Percentiles rank a stretch among this genome's conserved stretches.
Conservation (phyloP, 1,139 yeast species). For the Protomyces lactucae-debilis region DNA sequence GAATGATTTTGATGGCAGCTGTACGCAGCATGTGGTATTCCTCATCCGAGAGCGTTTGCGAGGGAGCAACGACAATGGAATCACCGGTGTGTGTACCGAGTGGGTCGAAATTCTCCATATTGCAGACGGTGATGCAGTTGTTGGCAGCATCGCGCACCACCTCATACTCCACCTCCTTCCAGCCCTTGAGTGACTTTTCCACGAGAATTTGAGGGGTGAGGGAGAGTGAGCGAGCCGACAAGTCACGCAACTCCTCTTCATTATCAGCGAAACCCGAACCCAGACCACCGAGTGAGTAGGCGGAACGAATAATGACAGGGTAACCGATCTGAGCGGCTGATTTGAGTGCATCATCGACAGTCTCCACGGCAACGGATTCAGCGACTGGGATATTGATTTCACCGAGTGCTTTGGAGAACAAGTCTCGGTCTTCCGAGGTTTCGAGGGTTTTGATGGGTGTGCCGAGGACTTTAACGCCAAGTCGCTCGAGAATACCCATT, state of each 20-base stretch:
- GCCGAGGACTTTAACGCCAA: constrained; percentile 89
- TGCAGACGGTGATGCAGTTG: constrained; percentile 97
- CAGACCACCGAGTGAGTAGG: constrained; percentile 94
- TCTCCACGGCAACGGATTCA: constrained; percentile 89
- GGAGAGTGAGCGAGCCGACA: constrained; percentile 83
- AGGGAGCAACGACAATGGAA: constrained; percentile 97
- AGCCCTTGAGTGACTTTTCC: constrained; percentile 94
- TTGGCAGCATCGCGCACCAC: constrained; percentile 95
- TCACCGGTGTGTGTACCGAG: constrained; percentile 98
- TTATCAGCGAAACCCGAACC: constrained; percentile 96
- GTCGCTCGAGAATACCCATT: constrained; percentile 87
- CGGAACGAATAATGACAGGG: constrained; percentile 96
- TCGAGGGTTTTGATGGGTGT: constrained; percentile 93
- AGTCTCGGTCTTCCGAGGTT: constrained; percentile 95
- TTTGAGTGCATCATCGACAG: constrained; percentile 81
- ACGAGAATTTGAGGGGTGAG: constrained; percentile 92
- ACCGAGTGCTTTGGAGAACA: constrained; percentile 72
- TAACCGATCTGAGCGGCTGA: constrained; percentile 88
- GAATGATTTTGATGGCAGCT: constrained; percentile 93
- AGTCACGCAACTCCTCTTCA: constrained; percentile 72
- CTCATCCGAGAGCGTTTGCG: constrained; percentile 93
- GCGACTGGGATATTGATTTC: constrained; percentile 95
- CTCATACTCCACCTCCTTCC: constrained; percentile 99
- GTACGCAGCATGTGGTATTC: constrained; percentile 97
- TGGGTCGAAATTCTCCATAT: constrained; percentile 98